Evolutionary conservation across 2,329 filamentous ascomycete genomes (phyloP).

Genomic region (Monosporascus sp.): DNA sequence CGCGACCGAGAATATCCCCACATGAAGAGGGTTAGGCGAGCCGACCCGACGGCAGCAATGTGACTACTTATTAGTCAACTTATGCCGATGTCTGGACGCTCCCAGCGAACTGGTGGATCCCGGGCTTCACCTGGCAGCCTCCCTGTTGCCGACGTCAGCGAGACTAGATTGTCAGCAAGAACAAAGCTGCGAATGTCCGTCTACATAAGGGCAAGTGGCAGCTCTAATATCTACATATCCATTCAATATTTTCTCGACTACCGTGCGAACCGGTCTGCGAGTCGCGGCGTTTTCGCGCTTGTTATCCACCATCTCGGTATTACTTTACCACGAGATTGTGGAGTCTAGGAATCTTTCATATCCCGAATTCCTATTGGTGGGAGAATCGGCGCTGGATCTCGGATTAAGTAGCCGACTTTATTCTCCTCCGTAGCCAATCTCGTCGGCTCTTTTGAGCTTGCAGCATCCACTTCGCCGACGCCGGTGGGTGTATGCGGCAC

Average conservation of each 20-base stretch:
- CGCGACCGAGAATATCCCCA: not conserved
- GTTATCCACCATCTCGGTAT: not conserved
- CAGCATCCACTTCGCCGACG: not conserved
- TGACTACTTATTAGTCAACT: not conserved
- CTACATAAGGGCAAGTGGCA: not conserved
- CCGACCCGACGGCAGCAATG: not conserved
- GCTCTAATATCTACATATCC: not conserved
- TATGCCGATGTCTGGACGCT: not conserved
- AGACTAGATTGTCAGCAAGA: not conserved
- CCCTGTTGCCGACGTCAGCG: not conserved
- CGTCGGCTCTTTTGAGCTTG: constrained; percentile 5
- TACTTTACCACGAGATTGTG: not conserved
- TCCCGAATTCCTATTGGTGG: constrained; percentile 27
- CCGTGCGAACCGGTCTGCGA: too few species aligned
- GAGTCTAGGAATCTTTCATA: too few species aligned
- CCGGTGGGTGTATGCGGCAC: not conserved
- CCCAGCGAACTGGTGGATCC: not conserved
- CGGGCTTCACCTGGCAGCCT: not conserved
- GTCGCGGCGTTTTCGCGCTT: not conserved
- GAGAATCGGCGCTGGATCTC: constrained; percentile 24
- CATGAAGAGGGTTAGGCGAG: not conserved
- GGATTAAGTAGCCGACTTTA: constrained; percentile 14
- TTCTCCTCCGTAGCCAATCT: constrained; percentile 6
- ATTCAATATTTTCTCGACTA: not conserved
- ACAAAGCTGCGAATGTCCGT: not conserved